A percentile compares a stretch with the other conserved stretches of the same genome.
These are phyloP conservation scores for Phytophthora brassicae DNA, from an alignment of 352 stramenopile species.

Conservation along the genomic window DNA sequence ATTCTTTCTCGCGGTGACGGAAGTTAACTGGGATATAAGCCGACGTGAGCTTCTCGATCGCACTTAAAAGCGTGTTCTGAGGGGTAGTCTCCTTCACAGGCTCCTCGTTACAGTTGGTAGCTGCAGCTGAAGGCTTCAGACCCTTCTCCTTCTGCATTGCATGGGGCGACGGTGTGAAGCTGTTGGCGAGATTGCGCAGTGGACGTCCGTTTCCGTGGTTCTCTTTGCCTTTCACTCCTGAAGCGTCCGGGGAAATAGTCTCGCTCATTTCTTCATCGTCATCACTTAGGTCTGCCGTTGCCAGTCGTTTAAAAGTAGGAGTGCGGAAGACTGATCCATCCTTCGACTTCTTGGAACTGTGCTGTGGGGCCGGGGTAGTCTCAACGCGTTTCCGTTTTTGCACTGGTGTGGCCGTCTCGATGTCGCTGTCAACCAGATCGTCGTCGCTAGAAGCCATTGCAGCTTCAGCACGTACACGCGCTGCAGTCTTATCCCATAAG, in stretches of 20 bases:
- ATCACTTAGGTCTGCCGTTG: conserved; percentile 15
- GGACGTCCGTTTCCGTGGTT: conserved; percentile 25
- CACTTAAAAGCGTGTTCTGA: conserved; percentile 26
- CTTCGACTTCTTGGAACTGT: conserved; percentile 33
- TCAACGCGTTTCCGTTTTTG: conserved; percentile 34
- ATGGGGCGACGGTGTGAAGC: conserved; percentile 70
- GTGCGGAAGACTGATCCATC: conserved; percentile 26
- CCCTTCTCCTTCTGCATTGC: conserved; percentile 19
- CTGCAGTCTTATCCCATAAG: conserved; percentile 47
- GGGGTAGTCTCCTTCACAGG: conserved; percentile 11
- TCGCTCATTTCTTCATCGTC: conserved; percentile 32
- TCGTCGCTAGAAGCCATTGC: conserved; percentile 37
- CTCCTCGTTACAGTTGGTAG: conserved; percentile 8
- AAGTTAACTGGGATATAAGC: conserved; percentile 50
- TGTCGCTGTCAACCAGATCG: conserved; percentile 20
- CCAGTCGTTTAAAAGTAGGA: conserved; percentile 22
- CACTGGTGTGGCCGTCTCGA: conserved; percentile 8
- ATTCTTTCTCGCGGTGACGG: conserved; percentile 63
- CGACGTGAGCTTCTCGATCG: conserved; percentile 54
- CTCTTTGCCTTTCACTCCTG: conserved; percentile 33
- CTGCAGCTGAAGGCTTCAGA: not conserved
- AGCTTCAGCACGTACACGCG: conserved; percentile 41
- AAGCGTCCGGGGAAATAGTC: conserved; percentile 48
- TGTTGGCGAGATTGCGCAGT: conserved; percentile 48
- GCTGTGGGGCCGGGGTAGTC: conserved; percentile 17